Conservation (phyloP, 768 basidiomycete species). For the Piloderma croceum region DNA sequence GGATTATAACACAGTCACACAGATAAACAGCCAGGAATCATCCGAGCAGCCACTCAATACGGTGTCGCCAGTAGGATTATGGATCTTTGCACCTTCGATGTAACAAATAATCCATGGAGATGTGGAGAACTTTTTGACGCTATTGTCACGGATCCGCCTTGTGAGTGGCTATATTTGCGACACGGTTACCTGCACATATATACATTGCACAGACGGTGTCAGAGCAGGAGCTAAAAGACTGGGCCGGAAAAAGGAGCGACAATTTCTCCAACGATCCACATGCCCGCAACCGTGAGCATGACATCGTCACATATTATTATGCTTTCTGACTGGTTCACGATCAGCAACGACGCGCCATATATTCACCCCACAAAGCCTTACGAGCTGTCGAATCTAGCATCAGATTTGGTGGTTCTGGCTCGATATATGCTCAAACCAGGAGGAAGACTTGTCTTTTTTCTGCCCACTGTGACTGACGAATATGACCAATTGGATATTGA, state of each 20-base stretch:
- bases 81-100: slow-evolving; percentile 86
- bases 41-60: slow-evolving; percentile 81
- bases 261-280: too few relatives aligned
- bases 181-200: slow-evolving; percentile 3
- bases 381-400: slow-evolving; percentile 77
- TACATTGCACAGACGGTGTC: slow-evolving; percentile 86
- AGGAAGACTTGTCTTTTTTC: slow-evolving; percentile 92
- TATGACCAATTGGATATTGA: slow-evolving; percentile 86
- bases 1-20: slow-evolving; percentile 3
- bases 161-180: slow-evolving; percentile 38
- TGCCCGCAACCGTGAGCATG: too few relatives aligned
- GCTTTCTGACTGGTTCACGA: too few relatives aligned
- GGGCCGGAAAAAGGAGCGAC: slow-evolving; percentile 53
- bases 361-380: slow-evolving; percentile 90
- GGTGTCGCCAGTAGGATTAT: slow-evolving; percentile 66
- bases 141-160: slow-evolving; percentile 91
- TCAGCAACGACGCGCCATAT: slow-evolving; percentile 64
- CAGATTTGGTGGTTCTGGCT: slow-evolving; percentile 76
- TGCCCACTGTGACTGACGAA: slow-evolving; percentile 88
- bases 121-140: slow-evolving; percentile 90
- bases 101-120: slow-evolving; percentile 87
- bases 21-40: slow-evolving; percentile 58
- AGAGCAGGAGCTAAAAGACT: slow-evolving; percentile 82
- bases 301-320: too few relatives aligned
- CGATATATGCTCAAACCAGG: slow-evolving; percentile 79